These are phyloP conservation scores for Hypholoma fasciculare DNA, from an alignment of 768 basidiomycete species.

Conservation along the genomic window DNA sequence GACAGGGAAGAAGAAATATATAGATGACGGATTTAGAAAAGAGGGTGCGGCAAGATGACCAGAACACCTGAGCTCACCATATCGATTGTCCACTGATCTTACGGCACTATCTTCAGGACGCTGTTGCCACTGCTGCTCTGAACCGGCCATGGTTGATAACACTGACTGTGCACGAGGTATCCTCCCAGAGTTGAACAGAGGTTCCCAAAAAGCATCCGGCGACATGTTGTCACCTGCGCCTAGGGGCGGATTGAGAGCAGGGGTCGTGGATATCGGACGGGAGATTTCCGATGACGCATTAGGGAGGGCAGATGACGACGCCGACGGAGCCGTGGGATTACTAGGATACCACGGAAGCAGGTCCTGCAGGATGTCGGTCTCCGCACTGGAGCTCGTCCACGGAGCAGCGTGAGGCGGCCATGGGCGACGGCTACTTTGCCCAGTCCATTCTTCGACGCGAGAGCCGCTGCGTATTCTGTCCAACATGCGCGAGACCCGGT, in stretches of 20 bases:
- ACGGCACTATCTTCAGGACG: neutral
- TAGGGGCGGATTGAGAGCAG: neutral
- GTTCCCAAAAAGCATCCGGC: neutral
- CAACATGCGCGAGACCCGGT: slow-evolving; percentile 2
- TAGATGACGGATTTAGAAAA: neutral
- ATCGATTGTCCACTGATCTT: neutral
- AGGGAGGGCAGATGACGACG: neutral
- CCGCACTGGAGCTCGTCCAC: neutral
- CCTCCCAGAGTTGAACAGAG: neutral
- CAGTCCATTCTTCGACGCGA: neutral
- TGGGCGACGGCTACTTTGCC: neutral
- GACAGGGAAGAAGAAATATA: neutral
- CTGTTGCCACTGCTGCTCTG: neutral
- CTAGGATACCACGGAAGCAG: slow-evolving; percentile 1
- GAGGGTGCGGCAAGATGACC: neutral
- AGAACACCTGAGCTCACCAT: neutral
- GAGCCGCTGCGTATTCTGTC: neutral
- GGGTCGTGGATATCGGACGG: slow-evolving; percentile 4
- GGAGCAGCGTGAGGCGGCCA: neutral
- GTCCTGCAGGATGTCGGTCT: neutral
- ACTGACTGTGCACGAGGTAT: neutral
- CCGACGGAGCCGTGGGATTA: neutral
- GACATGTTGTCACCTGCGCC: neutral
- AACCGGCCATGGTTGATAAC: neutral
- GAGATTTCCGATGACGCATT: neutral